A percentile compares a stretch with the other conserved stretches of the same genome.
Evolutionary conservation across 768 basidiomycete species (phyloP).

Genomic region (Mycena kentingensis): DNA sequence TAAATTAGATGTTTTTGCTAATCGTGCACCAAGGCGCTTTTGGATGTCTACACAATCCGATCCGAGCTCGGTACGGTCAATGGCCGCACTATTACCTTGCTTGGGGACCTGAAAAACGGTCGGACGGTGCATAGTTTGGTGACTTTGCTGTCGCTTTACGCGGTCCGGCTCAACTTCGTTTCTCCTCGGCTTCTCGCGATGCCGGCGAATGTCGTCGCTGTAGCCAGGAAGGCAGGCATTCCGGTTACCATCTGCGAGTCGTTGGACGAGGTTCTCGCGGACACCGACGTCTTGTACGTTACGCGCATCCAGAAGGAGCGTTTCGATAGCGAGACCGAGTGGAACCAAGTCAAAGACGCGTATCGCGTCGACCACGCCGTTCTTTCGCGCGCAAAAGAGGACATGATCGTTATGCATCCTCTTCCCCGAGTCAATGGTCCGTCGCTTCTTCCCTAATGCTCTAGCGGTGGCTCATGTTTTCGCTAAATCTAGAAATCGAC

Average conservation of each 20-base stretch:
- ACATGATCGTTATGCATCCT: slow-evolving; percentile 99
- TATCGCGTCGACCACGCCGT: slow-evolving; percentile 95
- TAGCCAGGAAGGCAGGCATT: slow-evolving; percentile 82
- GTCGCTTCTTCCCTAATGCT: slow-evolving; percentile 21
- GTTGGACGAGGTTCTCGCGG: slow-evolving; percentile 87
- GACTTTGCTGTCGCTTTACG: slow-evolving; percentile 87
- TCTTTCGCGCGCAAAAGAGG: slow-evolving; percentile 88
- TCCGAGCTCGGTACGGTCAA: slow-evolving; percentile 98
- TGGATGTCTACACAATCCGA: slow-evolving; percentile 93
- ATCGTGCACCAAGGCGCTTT: slow-evolving; percentile 55
- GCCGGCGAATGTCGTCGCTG: slow-evolving; percentile 82
- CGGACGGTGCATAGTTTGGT: slow-evolving; percentile 97
- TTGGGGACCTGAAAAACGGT: slow-evolving; percentile 97
- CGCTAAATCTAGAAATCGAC: slow-evolving; percentile 79
- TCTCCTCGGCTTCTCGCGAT: slow-evolving; percentile 84
- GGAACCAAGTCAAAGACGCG: slow-evolving; percentile 87
- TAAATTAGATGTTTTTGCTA: slow-evolving; percentile 6
- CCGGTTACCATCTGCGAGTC: slow-evolving; percentile 78
- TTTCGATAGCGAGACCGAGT: slow-evolving; percentile 79
- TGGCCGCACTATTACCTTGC: slow-evolving; percentile 86
- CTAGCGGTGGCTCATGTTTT: slow-evolving; percentile 1
- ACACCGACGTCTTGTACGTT: slow-evolving; percentile 96
- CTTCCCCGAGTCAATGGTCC: slow-evolving; percentile 87
- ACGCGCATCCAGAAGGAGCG: slow-evolving; percentile 96
- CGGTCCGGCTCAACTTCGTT: slow-evolving; percentile 94